Base-by-base conservation (phyloP, 2,329 filamentous ascomycete species). In the Alternaria ethzedia region DNA sequence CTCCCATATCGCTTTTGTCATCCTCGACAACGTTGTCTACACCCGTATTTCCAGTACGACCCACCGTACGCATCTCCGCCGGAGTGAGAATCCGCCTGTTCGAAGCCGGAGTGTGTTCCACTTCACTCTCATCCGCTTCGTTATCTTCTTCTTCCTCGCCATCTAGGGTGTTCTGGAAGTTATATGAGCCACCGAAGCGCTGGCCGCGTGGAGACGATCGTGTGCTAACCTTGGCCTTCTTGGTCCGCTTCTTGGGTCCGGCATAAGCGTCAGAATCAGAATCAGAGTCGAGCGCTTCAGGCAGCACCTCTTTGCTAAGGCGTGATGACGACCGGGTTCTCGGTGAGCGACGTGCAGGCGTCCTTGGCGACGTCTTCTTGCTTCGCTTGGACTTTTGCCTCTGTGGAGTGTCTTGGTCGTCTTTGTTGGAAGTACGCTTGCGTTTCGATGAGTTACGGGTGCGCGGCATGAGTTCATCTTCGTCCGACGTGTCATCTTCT, bases 261-360 rank as follows among this genome's bases (percentile, higher is more conserved):
- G 23, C 30, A 46, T 63, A 66, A 15, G 12, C 44, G 21, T 68
- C 64, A 23, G 17, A 41, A 15, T 68, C 64, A 21, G 51, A 57
- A 7, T 59, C 57, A n/a, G 59, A 60, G n/a, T 62, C 59, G 4
- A 51, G 11, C 20, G 52, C 61, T 10, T 47, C n/a, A 9, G 23
- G 25, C 17, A 36, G 10, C 4, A 50, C 7, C 41, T 54, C 17
- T 25, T 52, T n/a, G 32, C 44, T 55, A 9, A 45, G 12, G 4
- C n/a, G 9, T 13, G 54, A 58, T 21, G 57, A 21, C 6, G 15
- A 47, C 36, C 36, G 36, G 4, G 41, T 6, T 21, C 45, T 51
- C 13, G 17, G n/a, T 41, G 30, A 41, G 11, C 25, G 32, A 32
- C 7, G 25, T 20, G 36, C 56, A 11, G 11, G 47, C 4, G 54